A percentile compares a stretch with the other conserved stretches of the same genome.
These are phyloP conservation scores for Kockovaella imperatae DNA, from an alignment of 768 basidiomycete genomes.

Conservation along the genomic window DNA sequence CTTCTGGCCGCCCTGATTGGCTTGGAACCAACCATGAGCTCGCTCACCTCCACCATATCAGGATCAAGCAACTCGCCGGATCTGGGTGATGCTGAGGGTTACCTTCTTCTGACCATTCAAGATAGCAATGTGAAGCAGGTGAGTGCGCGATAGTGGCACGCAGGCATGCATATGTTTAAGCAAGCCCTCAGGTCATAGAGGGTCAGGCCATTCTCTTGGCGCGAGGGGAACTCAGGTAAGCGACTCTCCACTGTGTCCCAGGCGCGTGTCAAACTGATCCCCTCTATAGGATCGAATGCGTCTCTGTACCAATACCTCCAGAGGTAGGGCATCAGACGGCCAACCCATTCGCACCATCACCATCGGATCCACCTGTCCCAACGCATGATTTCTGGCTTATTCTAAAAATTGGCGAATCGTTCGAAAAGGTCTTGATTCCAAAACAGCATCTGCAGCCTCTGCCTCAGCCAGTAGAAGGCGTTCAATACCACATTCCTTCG, in stretches of 20 bases:
- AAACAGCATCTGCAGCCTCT: conserved; percentile 47
- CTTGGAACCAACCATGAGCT: too few relatives aligned
- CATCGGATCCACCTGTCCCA: conserved; percentile 33
- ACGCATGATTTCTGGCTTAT: conserved; percentile 63
- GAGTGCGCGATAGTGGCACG: too few relatives aligned
- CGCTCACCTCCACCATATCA: too few relatives aligned
- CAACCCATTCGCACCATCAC: conserved; percentile 39
- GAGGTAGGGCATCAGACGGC: conserved; percentile 35
- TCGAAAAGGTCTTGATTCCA: conserved; percentile 60
- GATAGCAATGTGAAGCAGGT: conserved; percentile 38
- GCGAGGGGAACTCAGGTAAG: conserved; percentile 36
- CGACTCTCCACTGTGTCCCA: not conserved
- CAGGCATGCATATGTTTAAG: too few relatives aligned
- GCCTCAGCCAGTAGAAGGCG: conserved; percentile 40
- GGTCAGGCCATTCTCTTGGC: conserved; percentile 30
- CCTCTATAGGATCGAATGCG: conserved; percentile 53
- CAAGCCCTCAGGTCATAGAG: too few relatives aligned
- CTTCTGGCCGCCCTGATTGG: conserved; percentile 75
- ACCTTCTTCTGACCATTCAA: conserved; percentile 38
- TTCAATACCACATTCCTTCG: conserved; percentile 41
- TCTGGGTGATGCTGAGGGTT: conserved; percentile 35
- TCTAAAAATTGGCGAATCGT: conserved; percentile 50
- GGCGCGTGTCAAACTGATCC: not conserved
- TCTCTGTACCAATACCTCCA: conserved; percentile 49
- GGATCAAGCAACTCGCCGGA: too few relatives aligned